These are phyloP conservation scores for Isoetes engelmannii DNA, from an alignment of 83 land plant species.

Conservation along the genomic window DNA sequence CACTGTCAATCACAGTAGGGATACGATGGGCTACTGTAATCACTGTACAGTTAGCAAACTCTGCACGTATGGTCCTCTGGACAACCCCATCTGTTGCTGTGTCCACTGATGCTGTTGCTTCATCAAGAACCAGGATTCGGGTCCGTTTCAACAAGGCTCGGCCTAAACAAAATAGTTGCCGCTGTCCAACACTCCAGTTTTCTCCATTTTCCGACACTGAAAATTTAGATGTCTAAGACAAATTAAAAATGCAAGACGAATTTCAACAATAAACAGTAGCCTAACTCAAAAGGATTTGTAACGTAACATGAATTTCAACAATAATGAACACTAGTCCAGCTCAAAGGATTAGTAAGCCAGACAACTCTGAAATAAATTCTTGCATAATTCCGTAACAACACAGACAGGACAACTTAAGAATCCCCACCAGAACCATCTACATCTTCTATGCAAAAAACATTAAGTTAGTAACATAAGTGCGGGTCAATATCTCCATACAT, in stretches of 20 bases:
- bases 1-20: slow-evolving; percentile 78
- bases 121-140: slow-evolving; percentile 64
- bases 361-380: background rate
- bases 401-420: too few species aligned
- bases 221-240: background rate
- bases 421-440: too few species aligned
- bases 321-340: background rate
- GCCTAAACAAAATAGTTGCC: slow-evolving; percentile 69
- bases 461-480: too few species aligned
- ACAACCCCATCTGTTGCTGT: slow-evolving; percentile 72
- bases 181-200: slow-evolving; percentile 88
- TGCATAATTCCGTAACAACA: background rate
- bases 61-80: slow-evolving; percentile 56
- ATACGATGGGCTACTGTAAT: slow-evolving; percentile 75
- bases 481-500: too few species aligned
- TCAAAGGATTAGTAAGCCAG: background rate
- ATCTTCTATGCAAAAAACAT: too few species aligned
- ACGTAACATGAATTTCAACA: background rate
- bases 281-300: background rate
- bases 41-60: slow-evolving; percentile 62
- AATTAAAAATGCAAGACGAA: background rate
- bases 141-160: slow-evolving; percentile 59
- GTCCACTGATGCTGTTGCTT: slow-evolving; percentile 81
- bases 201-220: slow-evolving; percentile 81
- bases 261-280: background rate